Conservation (phyloP, 306 rosid genomes). For the Spatholobus suberectus region DNA sequence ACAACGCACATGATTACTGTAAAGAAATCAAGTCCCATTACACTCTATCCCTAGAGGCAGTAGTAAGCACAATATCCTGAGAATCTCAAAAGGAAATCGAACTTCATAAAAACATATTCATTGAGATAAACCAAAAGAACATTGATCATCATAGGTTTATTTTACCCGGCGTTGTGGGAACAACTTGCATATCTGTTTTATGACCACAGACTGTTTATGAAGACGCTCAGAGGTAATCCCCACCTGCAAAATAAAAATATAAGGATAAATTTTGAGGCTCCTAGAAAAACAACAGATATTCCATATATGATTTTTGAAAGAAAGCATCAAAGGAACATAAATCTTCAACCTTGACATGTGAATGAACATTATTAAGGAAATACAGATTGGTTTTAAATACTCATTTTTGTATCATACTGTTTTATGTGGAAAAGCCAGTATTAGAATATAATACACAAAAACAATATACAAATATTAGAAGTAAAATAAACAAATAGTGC, state of each 20-base stretch:
- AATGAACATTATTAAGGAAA: slow-evolving; percentile 30
- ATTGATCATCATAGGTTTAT: slow-evolving; percentile 19
- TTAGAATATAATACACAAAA: slow-evolving; percentile 12
- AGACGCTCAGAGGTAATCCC: slow-evolving; percentile 95
- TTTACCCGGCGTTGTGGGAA: slow-evolving; percentile 92
- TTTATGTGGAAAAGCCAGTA: slow-evolving; percentile 28
- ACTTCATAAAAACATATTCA: slow-evolving; percentile 27
- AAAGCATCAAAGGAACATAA: slow-evolving; percentile 21
- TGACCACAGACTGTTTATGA: slow-evolving; percentile 87
- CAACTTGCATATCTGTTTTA: slow-evolving; percentile 92
- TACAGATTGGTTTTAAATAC: slow-evolving; percentile 5
- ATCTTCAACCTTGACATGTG: slow-evolving; percentile 19
- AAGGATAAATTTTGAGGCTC: slow-evolving; percentile 31
- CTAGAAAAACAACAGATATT: slow-evolving; percentile 12
- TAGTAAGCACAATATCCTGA: slow-evolving; percentile 15
- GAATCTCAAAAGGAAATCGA: slow-evolving; percentile 3
- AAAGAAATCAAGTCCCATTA: background rate
- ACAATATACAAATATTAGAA: slow-evolving; percentile 27
- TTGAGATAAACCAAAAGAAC: slow-evolving; percentile 3
- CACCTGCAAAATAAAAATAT: slow-evolving; percentile 62
- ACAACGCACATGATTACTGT: background rate
- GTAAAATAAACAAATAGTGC: slow-evolving; percentile 42
- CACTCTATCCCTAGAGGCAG: slow-evolving; percentile 1
- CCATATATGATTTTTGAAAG: slow-evolving; percentile 19
- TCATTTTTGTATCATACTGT: background rate